Conservation (phyloP, 1,284 basidiomycete species). For the Papiliotrema fonsecae region DNA sequence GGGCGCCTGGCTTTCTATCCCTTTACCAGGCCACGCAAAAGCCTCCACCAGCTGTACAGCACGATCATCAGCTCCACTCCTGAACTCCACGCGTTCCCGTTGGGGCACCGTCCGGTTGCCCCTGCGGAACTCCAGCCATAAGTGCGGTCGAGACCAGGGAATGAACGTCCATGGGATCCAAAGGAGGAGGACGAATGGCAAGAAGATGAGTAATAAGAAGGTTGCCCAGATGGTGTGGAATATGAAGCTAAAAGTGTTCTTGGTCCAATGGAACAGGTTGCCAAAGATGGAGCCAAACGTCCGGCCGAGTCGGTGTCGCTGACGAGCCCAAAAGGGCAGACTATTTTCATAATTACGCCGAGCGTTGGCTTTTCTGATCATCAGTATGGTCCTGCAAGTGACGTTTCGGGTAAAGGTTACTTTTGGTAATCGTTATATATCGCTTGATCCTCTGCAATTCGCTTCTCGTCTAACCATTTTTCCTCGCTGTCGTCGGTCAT, state of each 20-base stretch:
- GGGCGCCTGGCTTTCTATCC: neutral
- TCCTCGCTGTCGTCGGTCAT: too few relatives aligned
- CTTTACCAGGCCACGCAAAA: neutral
- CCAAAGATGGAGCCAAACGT: too few relatives aligned
- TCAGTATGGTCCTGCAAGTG: too few relatives aligned
- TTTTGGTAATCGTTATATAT: too few relatives aligned
- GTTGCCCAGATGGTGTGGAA: neutral
- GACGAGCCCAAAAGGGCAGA: too few relatives aligned
- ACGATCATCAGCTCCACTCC: neutral
- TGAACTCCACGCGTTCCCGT: neutral
- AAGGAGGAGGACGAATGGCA: slow-evolving; percentile 1
- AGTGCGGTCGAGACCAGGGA: neutral
- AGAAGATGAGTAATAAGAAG: neutral
- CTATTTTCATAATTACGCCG: too few relatives aligned
- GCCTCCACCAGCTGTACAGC: neutral
- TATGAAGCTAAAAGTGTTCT: neutral
- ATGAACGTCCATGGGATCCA: slow-evolving; percentile 5
- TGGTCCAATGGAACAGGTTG: too few relatives aligned
- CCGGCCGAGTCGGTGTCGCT: too few relatives aligned
- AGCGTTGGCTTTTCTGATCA: too few relatives aligned
- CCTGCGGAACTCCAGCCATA: neutral
- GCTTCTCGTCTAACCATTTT: too few relatives aligned
- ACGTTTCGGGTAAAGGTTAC: too few relatives aligned
- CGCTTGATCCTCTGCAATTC: too few relatives aligned
- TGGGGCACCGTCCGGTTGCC: neutral